A percentile compares a stretch with the other conserved stretches of the same genome.
phyloP scores from a whole-genome alignment of 305 asterid species.

The Fraxinus greggii region DNA sequence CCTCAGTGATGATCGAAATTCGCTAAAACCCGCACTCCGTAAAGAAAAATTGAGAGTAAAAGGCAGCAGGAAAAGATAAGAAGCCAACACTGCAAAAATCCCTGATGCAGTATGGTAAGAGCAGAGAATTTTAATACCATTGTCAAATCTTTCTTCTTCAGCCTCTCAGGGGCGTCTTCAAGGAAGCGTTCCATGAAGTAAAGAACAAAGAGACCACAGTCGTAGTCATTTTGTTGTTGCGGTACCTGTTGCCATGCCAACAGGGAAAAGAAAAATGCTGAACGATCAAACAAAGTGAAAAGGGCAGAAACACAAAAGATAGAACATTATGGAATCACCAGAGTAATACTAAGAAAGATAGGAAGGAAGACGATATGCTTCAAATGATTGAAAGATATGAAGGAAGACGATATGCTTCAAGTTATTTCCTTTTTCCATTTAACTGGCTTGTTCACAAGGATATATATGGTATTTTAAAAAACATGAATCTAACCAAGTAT shows the following conservation, averaged over 20 bases:
- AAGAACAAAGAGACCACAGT: conserved; percentile 89
- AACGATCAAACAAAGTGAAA: neutral
- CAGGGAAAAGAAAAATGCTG: neutral
- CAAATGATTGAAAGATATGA: too few relatives aligned
- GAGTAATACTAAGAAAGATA: neutral
- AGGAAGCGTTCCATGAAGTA: conserved; percentile 82
- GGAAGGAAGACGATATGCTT: neutral
- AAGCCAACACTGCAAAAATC: neutral
- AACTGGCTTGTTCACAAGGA: neutral
- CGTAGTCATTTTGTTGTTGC: conserved; percentile 72
- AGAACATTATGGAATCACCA: neutral
- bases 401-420: neutral
- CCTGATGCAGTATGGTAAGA: conserved; percentile 7
- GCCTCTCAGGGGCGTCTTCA: conserved; percentile 59
- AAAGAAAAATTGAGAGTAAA: neutral
- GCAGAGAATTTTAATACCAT: conserved; percentile 46
- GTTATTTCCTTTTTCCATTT: neutral
- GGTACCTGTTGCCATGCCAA: conserved; percentile 63
- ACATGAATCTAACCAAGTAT: neutral
- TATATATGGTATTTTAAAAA: neutral
- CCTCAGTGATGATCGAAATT: neutral
- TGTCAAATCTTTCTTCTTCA: conserved; percentile 47
- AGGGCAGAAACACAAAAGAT: neutral
- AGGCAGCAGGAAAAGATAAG: neutral
- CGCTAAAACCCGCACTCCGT: neutral